phyloP scores from a whole-genome alignment of 1,284 basidiomycete species.

The Golubevia sp. region DNA sequence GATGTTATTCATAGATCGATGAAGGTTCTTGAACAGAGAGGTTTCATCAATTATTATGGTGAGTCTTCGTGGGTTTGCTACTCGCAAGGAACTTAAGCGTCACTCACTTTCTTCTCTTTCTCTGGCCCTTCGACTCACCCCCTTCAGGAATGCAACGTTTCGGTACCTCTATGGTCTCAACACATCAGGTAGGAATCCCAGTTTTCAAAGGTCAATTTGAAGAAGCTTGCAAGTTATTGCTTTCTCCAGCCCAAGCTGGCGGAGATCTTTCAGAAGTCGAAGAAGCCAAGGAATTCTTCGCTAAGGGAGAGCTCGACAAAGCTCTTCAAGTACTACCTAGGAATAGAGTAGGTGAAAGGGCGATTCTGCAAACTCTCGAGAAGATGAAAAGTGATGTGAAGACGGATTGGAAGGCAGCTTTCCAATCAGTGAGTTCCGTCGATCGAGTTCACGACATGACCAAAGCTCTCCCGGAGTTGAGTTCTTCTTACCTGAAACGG shows the following conservation, averaged over 20 bases:
- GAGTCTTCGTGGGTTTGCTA: neutral
- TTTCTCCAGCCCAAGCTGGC: conserved; percentile 22
- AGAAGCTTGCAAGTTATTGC: conserved; percentile 33
- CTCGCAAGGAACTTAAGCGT: neutral
- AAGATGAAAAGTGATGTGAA: neutral
- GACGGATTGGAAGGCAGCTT: neutral
- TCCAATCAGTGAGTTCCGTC: neutral
- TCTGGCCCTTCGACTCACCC: neutral
- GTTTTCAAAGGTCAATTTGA: conserved; percentile 46
- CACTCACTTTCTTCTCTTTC: neutral
- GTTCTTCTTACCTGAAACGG: too few species aligned
- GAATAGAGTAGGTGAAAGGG: neutral
- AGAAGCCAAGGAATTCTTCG: conserved; percentile 21
- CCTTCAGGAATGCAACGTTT: conserved; percentile 52
- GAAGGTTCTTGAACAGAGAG: conserved; percentile 27
- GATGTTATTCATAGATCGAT: conserved; percentile 23
- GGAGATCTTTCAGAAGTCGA: conserved; percentile 1
- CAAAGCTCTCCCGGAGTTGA: too few species aligned
- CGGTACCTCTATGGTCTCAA: conserved; percentile 50
- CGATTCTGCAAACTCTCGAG: neutral
- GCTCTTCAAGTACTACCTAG: neutral
- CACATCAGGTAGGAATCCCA: conserved; percentile 50
- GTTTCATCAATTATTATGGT: conserved; percentile 58
- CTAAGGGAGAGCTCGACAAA: conserved; percentile 17
- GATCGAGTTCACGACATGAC: too few species aligned